Conservation (phyloP, 2,329 filamentous ascomycete genomes). For the Hyphodiscus sp. region DNA sequence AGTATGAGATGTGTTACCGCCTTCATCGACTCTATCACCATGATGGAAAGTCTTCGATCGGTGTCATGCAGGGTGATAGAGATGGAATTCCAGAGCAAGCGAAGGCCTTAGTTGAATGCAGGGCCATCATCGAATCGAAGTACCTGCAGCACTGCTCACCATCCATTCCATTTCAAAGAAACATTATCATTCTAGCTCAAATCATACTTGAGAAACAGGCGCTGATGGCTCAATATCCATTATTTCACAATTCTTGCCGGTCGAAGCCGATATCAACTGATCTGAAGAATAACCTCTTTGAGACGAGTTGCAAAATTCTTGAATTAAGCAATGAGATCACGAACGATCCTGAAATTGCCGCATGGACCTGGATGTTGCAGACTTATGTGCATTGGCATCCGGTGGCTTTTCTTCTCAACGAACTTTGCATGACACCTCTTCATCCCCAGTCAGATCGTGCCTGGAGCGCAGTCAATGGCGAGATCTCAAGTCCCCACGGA, state of each 20-base stretch:
- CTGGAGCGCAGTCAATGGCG: neutral
- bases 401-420: neutral
- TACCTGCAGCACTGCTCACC: neutral
- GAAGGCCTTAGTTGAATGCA: neutral
- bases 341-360: neutral
- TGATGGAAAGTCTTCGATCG: neutral
- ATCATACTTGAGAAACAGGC: neutral
- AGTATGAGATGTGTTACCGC: neutral
- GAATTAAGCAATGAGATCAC: neutral
- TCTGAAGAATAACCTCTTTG: neutral
- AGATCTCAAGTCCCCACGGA: neutral
- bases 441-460: neutral
- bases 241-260: neutral
- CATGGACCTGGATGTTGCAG: neutral
- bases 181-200: neutral
- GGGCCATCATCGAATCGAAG: neutral
- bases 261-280: neutral
- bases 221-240: neutral
- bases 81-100: neutral
- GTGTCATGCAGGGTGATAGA: neutral
- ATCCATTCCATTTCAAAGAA: neutral
- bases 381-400: conserved; percentile 1
- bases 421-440: neutral
- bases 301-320: neutral
- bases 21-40: neutral